These are phyloP conservation scores for Trichoderma afroharzianum DNA, from an alignment of 2,329 filamentous ascomycete genomes.

Conservation along the genomic window DNA sequence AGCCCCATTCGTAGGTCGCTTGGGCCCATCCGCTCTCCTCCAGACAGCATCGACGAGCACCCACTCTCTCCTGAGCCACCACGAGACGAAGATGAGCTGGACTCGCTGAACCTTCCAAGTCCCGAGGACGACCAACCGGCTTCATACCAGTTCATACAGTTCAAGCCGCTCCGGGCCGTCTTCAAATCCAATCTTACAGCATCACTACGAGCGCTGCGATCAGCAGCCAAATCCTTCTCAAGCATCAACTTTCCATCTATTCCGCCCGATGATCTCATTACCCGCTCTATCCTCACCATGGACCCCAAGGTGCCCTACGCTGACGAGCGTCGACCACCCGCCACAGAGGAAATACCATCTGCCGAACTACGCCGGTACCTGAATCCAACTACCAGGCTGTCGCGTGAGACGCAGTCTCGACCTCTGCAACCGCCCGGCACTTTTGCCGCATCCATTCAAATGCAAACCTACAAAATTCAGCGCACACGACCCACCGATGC, in stretches of 20 bases:
- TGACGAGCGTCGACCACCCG: slow-evolving; percentile 62
- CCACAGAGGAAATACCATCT: slow-evolving; percentile 60
- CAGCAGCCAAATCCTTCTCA: slow-evolving; percentile 62
- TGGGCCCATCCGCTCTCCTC: slow-evolving; percentile 54
- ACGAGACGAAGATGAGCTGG: slow-evolving; percentile 34
- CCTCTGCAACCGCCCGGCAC: slow-evolving; percentile 32
- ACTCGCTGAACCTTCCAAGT: neutral
- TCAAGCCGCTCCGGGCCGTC: slow-evolving; percentile 51
- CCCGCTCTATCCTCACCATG: slow-evolving; percentile 64
- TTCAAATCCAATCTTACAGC: slow-evolving; percentile 69
- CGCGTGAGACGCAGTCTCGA: slow-evolving; percentile 30
- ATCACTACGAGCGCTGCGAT: slow-evolving; percentile 60
- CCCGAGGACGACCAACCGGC: slow-evolving; percentile 29
- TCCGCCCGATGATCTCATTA: slow-evolving; percentile 63
- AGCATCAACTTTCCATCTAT: slow-evolving; percentile 60
- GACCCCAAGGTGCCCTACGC: slow-evolving; percentile 64
- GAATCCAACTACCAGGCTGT: slow-evolving; percentile 54
- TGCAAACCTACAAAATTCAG: slow-evolving; percentile 66
- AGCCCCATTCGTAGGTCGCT: slow-evolving; percentile 46
- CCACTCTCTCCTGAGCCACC: slow-evolving; percentile 39
- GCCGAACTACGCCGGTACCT: slow-evolving; percentile 64
- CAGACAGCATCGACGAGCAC: slow-evolving; percentile 49
- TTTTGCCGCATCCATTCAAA: slow-evolving; percentile 66
- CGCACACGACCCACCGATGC: slow-evolving; percentile 41
- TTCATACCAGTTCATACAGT: slow-evolving; percentile 35